These are phyloP conservation scores for Eutrema heterophyllum DNA, from an alignment of 345 rosid genomes.

Conservation along the genomic window DNA sequence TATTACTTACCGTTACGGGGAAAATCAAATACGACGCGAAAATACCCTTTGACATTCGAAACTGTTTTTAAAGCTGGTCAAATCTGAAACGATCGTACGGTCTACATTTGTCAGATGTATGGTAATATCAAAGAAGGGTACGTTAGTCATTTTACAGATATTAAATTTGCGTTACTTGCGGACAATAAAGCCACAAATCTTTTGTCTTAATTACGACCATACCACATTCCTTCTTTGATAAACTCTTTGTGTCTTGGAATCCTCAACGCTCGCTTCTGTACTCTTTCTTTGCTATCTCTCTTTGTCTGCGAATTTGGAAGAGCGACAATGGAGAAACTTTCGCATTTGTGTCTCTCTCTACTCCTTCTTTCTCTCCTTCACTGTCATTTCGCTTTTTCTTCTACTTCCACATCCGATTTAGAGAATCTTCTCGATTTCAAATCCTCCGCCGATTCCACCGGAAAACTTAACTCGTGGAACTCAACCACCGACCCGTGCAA, in stretches of 20 bases:
- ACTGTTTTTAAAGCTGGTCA: not conserved
- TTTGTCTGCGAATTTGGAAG: not conserved
- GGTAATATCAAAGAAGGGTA: slow-evolving; percentile 12
- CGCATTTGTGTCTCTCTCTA: slow-evolving; percentile 6
- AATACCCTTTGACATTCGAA: not conserved
- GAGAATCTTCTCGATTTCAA: slow-evolving; percentile 51
- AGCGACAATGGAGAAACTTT: slow-evolving; percentile 46
- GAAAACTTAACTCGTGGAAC: slow-evolving; percentile 62
- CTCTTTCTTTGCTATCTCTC: slow-evolving; percentile 3
- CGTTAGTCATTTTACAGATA: not conserved
- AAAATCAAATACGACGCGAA: not conserved
- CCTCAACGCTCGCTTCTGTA: slow-evolving; percentile 8
- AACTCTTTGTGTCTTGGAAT: too few relatives aligned
- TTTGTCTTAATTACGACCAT: slow-evolving; percentile 12
- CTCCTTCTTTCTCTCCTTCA: slow-evolving; percentile 3
- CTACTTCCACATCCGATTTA: slow-evolving; percentile 45
- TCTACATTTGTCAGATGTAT: not conserved
- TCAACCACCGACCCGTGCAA: slow-evolving; percentile 45
- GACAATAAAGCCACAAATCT: too few relatives aligned
- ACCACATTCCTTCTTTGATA: not conserved
- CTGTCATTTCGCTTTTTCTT: slow-evolving; percentile 16
- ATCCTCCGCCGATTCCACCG: slow-evolving; percentile 46
- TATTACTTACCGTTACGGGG: slow-evolving; percentile 19
- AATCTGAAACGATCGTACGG: slow-evolving; percentile 11
- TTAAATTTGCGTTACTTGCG: not conserved